Evolutionary conservation across 2,329 filamentous ascomycete species (phyloP).

Genomic region (Colletotrichum costaricense): DNA sequence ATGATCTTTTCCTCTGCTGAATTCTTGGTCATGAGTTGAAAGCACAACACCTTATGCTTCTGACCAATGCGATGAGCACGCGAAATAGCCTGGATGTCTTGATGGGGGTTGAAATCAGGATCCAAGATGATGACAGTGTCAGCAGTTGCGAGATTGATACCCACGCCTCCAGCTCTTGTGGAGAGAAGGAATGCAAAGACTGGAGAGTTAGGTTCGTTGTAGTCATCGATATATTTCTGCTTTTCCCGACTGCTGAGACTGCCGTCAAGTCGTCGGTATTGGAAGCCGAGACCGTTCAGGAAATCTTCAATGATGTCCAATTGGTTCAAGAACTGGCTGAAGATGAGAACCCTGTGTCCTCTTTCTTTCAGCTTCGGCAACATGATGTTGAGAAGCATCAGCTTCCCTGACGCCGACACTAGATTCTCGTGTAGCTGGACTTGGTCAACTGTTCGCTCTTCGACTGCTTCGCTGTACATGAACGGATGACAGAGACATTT

Average conservation of each 20-base stretch:
- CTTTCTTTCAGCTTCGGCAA: slow-evolving; percentile 86
- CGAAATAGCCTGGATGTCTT: slow-evolving; percentile 95
- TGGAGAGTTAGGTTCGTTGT: slow-evolving; percentile 84
- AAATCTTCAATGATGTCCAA: slow-evolving; percentile 95
- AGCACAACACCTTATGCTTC: slow-evolving; percentile 94
- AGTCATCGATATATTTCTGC: slow-evolving; percentile 93
- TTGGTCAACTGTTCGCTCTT: slow-evolving; percentile 77
- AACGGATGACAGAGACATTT: slow-evolving; percentile 98
- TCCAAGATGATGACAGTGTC: slow-evolving; percentile 99
- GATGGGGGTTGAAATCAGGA: slow-evolving; percentile 97
- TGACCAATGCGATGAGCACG: slow-evolving; percentile 97
- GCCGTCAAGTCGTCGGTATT: slow-evolving; percentile 88
- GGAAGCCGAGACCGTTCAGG: slow-evolving; percentile 77
- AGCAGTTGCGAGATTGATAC: slow-evolving; percentile 96
- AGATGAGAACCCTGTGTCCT: slow-evolving; percentile 92
- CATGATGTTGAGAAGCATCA: slow-evolving; percentile 85
- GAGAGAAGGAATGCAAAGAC: slow-evolving; percentile 94
- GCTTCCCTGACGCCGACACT: slow-evolving; percentile 90
- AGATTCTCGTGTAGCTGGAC: slow-evolving; percentile 80
- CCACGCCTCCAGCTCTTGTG: slow-evolving; percentile 93
- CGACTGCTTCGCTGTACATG: slow-evolving; percentile 89
- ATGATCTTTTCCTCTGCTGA: slow-evolving; percentile 96
- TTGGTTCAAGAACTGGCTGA: slow-evolving; percentile 93
- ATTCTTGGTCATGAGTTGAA: slow-evolving; percentile 90
- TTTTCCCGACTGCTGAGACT: slow-evolving; percentile 83